Evolutionary conservation across 768 basidiomycete species (phyloP).

Genomic region (Russula foetens): DNA sequence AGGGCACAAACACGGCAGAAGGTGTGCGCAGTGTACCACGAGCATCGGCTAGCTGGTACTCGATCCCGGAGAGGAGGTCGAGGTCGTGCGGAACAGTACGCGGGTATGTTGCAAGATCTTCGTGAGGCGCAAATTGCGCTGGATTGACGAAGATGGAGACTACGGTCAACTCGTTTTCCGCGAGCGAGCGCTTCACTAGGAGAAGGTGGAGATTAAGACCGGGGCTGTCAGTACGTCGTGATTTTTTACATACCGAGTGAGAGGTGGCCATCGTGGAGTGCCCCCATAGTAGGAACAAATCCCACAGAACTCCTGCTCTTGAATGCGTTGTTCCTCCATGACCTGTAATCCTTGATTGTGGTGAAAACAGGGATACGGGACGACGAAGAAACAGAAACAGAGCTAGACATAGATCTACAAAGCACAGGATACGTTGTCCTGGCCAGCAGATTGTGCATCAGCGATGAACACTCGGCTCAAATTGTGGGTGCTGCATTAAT

Average conservation of each 20-base stretch:
- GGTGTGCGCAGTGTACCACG: conserved; percentile 32
- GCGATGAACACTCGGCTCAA: too few species aligned
- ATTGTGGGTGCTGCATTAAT: neutral
- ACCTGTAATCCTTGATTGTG: conserved; percentile 51
- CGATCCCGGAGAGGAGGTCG: conserved; percentile 41
- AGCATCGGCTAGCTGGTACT: conserved; percentile 15
- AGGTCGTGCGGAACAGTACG: conserved; percentile 77
- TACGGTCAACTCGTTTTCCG: conserved; percentile 77
- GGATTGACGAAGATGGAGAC: conserved; percentile 98
- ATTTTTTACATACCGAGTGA: conserved; percentile 58
- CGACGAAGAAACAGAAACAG: conserved; percentile 20
- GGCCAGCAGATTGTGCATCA: neutral
- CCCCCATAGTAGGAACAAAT: conserved; percentile 97
- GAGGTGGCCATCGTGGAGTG: conserved; percentile 89
- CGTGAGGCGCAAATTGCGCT: conserved; percentile 92
- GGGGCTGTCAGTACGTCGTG: conserved; percentile 4
- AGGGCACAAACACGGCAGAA: conserved; percentile 73
- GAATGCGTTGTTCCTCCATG: conserved; percentile 67
- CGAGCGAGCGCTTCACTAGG: conserved; percentile 68
- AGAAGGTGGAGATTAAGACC: neutral
- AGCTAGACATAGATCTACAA: neutral
- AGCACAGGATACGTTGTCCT: neutral
- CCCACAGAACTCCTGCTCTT: conserved; percentile 63
- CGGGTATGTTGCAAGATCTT: conserved; percentile 88
- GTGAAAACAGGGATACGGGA: conserved; percentile 43